phyloP scores from a whole-genome alignment of 345 rosid species.

The Eutrema heterophyllum region DNA sequence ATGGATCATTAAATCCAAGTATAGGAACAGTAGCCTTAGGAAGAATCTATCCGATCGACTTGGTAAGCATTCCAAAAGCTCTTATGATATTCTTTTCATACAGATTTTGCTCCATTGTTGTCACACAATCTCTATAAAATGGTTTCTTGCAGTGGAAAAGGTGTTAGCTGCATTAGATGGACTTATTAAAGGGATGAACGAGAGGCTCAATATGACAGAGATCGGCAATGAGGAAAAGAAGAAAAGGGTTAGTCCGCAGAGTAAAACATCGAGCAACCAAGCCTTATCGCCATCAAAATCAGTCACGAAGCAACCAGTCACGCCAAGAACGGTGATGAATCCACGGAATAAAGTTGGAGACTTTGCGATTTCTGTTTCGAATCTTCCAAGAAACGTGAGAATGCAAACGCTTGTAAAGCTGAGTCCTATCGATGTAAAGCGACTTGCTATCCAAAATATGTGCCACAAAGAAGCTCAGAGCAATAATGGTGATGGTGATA shows the following conservation, averaged over 20 bases:
- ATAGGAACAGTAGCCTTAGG: slow-evolving; percentile 27
- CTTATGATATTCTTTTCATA: neutral
- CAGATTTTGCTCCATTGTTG: neutral
- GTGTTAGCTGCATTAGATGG: slow-evolving; percentile 51
- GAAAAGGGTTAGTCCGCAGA: slow-evolving; percentile 7
- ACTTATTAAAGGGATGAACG: slow-evolving; percentile 42
- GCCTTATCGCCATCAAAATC: neutral
- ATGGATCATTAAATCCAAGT: slow-evolving; percentile 43
- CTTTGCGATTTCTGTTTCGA: slow-evolving; percentile 23
- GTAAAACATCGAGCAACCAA: neutral
- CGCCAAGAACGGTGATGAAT: slow-evolving; percentile 33
- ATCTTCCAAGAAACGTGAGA: slow-evolving; percentile 30
- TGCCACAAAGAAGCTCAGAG: slow-evolving; percentile 26
- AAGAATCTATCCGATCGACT: slow-evolving; percentile 37
- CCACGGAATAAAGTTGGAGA: slow-evolving; percentile 20
- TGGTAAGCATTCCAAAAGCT: slow-evolving; percentile 27
- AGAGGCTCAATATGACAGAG: slow-evolving; percentile 49
- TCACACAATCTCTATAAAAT: neutral
- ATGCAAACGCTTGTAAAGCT: slow-evolving; percentile 57
- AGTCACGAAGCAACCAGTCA: slow-evolving; percentile 18
- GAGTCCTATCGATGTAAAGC: slow-evolving; percentile 59
- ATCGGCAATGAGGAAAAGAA: slow-evolving; percentile 27
- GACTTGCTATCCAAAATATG: slow-evolving; percentile 37
- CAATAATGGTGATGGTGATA: neutral
- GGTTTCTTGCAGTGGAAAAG: slow-evolving; percentile 42